Percentiles rank a stretch among this genome's conserved stretches.
Evolutionary conservation across 176 grass and related monocot species (phyloP).

Genomic region (Triticum turgidum): DNA sequence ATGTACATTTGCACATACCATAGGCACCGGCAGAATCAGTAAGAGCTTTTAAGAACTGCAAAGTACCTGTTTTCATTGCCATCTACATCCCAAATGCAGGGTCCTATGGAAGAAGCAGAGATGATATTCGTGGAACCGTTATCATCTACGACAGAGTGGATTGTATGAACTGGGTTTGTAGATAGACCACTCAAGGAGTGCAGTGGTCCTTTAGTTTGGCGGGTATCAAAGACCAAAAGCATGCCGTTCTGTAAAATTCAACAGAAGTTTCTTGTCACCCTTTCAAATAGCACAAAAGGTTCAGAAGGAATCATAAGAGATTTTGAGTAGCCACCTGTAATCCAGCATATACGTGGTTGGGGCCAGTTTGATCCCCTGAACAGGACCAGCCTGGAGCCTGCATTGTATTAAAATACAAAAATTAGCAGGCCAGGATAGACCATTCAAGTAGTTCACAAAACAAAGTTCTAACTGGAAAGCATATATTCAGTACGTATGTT

Average conservation of each 20-base stretch:
- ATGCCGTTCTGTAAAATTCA: conserved; percentile 65
- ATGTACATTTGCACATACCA: not conserved
- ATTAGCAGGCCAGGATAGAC: conserved; percentile 12
- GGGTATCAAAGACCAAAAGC: conserved; percentile 90
- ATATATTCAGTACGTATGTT: not conserved
- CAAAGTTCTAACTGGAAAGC: not conserved
- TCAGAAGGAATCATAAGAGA: conserved; percentile 15
- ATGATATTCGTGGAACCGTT: conserved; percentile 53
- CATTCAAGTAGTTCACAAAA: conserved; percentile 10
- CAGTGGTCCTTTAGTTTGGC: conserved; percentile 68
- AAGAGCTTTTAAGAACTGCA: not conserved
- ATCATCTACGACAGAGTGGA: conserved; percentile 48
- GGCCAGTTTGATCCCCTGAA: conserved; percentile 49
- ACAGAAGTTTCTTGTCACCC: conserved; percentile 45
- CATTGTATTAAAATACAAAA: conserved; percentile 34
- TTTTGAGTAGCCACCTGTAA: conserved; percentile 58
- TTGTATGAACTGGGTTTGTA: conserved; percentile 66
- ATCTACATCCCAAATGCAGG: conserved; percentile 69
- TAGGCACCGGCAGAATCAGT: not conserved
- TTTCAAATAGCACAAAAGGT: conserved; percentile 23
- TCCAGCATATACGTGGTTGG: conserved; percentile 73
- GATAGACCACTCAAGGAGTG: conserved; percentile 57
- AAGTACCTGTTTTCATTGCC: conserved; percentile 41
- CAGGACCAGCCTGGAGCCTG: conserved; percentile 92
- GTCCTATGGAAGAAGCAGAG: conserved; percentile 79